Evolutionary conservation across 805 yeast genomes (phyloP), one percentile per base, ranked within the genome.

Genomic region (Candida silvatica): DNA sequence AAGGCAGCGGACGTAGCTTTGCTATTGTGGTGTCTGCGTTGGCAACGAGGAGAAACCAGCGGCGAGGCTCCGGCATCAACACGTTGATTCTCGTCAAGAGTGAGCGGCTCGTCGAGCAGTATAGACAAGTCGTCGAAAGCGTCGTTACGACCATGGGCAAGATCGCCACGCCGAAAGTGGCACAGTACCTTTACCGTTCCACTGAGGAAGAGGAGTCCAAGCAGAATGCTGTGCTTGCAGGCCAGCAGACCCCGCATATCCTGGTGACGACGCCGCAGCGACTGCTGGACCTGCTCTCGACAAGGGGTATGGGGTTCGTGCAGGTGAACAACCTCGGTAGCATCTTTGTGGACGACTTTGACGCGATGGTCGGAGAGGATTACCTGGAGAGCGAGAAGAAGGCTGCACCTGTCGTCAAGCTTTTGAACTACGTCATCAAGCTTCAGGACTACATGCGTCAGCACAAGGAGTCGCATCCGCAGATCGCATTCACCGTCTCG

Each of bases 181-280:
- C 51, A 4, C 64, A 59, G 34, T 55, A 49, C 36, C 37, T 59
- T 22, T 54, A 51, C 29, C 46, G 64, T 32, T 43, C 53, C 1
- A 41, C 44, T 15, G 40, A 38, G 3, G 45, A 36, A 6, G 45
- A 41, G 15, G 62, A 58, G 37, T 4, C 28, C 6, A 17, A 35
- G 12, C 62, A 56, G 36, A 51, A 52, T 26, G 43, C 37, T 16
- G 28, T 35, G 5, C 33, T 55, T 5, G 46, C 45, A 2, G 46
- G 46, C 6, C 16, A 15, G 15, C 51, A 49, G 15, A 36, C 44
- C 5, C 64, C 64, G 2, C 59, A 56, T 35, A 39, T 59, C 8
- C 26, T 61, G 15, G 55, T 61, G 2, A 17, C 58, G 1, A 61
- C 66, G 0, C 64, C 66, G 3, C 61, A 52, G 17, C 47, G 64